These are phyloP conservation scores for Naematelia aurantialba DNA, from an alignment of 768 basidiomycete species.

Conservation along the genomic window DNA sequence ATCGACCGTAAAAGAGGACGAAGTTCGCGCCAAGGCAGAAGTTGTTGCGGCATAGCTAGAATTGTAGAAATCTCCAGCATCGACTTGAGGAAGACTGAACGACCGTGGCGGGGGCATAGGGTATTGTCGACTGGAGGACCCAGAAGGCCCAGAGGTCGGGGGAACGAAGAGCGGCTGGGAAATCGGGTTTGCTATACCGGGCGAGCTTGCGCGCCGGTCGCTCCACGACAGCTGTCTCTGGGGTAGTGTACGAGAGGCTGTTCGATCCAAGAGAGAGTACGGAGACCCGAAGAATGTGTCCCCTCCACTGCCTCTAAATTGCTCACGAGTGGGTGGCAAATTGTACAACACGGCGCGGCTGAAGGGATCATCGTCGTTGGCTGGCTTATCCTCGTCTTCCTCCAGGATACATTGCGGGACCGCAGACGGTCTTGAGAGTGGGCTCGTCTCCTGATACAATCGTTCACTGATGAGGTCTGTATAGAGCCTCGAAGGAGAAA, in stretches of 20 bases:
- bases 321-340: not conserved
- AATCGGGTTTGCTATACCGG: not conserved
- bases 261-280: not conserved
- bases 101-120: not conserved
- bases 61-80: not conserved
- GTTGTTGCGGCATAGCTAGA: not conserved
- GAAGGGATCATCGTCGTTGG: not conserved
- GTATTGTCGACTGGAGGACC: no score
- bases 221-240: not conserved
- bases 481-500: not conserved
- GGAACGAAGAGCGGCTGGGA: not conserved
- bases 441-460: not conserved
- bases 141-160: not conserved
- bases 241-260: not conserved
- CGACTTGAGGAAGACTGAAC: not conserved
- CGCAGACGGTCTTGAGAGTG: not conserved
- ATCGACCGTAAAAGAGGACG: not conserved
- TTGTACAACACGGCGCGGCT: not conserved
- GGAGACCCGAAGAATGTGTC: not conserved
- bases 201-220: not conserved
- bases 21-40: not conserved
- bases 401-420: not conserved
- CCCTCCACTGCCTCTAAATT: not conserved
- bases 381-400: not conserved
- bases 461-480: not conserved